Evolutionary conservation across 441 rosid genomes (phyloP), one percentile per base, ranked within the genome.

Genomic region (Melastoma candidum): DNA sequence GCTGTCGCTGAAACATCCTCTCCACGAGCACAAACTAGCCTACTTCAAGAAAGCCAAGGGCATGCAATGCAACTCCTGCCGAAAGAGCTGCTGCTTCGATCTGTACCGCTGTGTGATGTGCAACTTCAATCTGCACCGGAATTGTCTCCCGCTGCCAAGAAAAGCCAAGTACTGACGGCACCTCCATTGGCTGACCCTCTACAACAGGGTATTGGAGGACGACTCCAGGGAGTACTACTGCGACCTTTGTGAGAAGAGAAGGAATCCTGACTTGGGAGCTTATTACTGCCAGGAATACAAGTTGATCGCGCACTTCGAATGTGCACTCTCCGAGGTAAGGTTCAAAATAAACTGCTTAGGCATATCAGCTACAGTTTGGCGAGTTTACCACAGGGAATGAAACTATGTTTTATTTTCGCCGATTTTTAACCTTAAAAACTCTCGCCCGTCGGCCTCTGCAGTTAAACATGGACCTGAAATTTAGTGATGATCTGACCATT

Each of bases 291-390:
- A 12, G 5, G 53, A 26, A 27, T 50, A 7, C 54, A 7, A 26
- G 11, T 50, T 50, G 9, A 50, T 50, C 36, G 54, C 22, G 25
- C 53, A 49, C 39, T 0, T 49, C 3, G 53, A 49, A 49, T 26
- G 39, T 4, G 14, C 27, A 27, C 26, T 26, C 26, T 49, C 54
- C 43, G 2, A n/a, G 43, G 43, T 27, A 50, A 27, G 43, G 7
- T 29, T 29, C 36, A 6, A 29, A 29, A 3, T 17, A 17, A 17
- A 17, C 22, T 17, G 22, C 22, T 17, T 17, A 17, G 22, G 22
- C 22, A 17, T 0, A 17, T 17, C 22, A 17, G 22, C 22, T 17
- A 17, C 1, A 17, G 22, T 17, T 17, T 17, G 22, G 22, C 22
- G 22, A 17, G 22, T 17, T 17, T 17, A 17, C 22, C 22, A 17